Conservation (phyloP, 148 eudicot genomes). For the Silene uniflora region DNA sequence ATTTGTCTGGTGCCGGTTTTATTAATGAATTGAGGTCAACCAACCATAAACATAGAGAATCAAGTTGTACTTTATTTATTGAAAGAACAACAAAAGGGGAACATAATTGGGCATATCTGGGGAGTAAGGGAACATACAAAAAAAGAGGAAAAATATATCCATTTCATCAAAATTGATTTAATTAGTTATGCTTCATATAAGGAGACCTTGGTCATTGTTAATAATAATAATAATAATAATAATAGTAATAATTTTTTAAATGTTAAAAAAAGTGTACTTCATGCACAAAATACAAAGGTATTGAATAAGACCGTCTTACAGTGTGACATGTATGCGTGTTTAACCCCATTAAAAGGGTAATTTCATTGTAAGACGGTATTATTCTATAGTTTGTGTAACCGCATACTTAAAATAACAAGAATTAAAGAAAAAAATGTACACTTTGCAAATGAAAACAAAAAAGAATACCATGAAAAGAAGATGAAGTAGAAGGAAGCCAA, state of each 20-base stretch:
- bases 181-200: slow-evolving; percentile 12
- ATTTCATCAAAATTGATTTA: background rate
- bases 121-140: background rate
- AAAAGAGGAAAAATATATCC: too few relatives aligned
- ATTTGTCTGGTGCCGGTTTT: too few relatives aligned
- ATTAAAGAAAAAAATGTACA: too few relatives aligned
- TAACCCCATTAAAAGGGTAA: too few relatives aligned
- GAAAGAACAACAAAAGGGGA: background rate
- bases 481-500: slow-evolving; percentile 46
- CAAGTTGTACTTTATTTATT: background rate
- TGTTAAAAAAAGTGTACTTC: background rate
- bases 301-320: background rate
- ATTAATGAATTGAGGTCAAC: background rate
- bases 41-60: background rate
- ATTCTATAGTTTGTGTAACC: too few relatives aligned
- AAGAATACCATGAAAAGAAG: slow-evolving; percentile 50
- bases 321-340: too few relatives aligned
- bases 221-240: too few relatives aligned
- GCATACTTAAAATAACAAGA: too few relatives aligned
- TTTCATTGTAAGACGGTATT: too few relatives aligned
- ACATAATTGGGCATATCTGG: slow-evolving; percentile 25
- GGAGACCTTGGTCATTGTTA: slow-evolving; percentile 12
- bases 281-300: background rate
- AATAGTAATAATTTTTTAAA: too few relatives aligned
- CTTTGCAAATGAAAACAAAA: background rate